phyloP scores from a whole-genome alignment of 2,329 filamentous ascomycete species.

The Didymella arachidicola region DNA sequence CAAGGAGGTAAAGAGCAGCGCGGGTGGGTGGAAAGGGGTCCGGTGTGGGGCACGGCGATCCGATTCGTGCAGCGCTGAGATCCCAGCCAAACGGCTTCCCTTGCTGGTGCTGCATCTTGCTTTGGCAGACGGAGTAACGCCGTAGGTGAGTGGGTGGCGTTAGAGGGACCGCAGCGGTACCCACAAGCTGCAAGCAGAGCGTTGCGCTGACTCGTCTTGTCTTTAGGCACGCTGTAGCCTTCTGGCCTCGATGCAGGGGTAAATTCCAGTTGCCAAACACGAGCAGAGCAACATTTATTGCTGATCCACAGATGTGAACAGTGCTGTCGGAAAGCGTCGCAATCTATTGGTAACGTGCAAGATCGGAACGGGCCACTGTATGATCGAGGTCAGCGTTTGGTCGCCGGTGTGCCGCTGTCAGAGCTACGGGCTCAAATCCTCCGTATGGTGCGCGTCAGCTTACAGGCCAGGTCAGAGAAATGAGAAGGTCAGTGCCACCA shows the following conservation, averaged over 20 bases:
- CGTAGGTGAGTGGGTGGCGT: conserved; percentile 14
- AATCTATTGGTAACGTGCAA: conserved; percentile 7
- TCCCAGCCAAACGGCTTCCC: conserved; percentile 44
- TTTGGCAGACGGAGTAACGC: conserved; percentile 20
- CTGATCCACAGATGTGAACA: conserved; percentile 12
- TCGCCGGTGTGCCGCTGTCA: conserved; percentile 42
- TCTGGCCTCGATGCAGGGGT: conserved; percentile 12
- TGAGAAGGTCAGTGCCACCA: conserved; percentile 27
- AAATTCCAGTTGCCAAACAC: conserved; percentile 10
- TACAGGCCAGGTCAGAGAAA: conserved; percentile 17
- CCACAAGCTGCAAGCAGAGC: conserved; percentile 13
- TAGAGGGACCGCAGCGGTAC: conserved; percentile 1
- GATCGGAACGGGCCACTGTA: conserved; percentile 29
- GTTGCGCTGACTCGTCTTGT: conserved; percentile 15
- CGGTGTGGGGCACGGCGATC: conserved; percentile 44
- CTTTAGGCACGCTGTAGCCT: conserved; percentile 14
- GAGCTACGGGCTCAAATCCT: conserved; percentile 23
- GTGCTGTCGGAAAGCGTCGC: conserved; percentile 14
- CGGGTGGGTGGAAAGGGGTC: conserved; percentile 28
- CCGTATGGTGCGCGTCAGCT: conserved; percentile 23
- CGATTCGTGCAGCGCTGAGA: conserved; percentile 45
- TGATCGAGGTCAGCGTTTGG: conserved; percentile 27
- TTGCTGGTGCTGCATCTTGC: conserved; percentile 43
- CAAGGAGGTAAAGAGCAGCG: conserved; percentile 15
- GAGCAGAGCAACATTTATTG: conserved; percentile 1